Percentiles rank a stretch among this genome's conserved stretches.
Evolutionary conservation across 805 yeast species (phyloP).

Genomic region (Lachancea nothofagi): DNA sequence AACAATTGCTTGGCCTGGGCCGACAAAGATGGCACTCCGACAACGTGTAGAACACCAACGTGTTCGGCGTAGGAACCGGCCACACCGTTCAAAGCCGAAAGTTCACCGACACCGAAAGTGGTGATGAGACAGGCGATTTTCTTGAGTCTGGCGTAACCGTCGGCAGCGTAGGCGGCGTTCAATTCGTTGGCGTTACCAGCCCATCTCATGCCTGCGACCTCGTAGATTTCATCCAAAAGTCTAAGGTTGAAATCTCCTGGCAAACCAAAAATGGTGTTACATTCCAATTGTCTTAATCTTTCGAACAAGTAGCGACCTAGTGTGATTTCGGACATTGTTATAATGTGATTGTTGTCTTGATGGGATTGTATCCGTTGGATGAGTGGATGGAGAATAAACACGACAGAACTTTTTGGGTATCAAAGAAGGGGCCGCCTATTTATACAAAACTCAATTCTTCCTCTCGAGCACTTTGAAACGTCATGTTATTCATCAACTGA

Average conservation of each 20-base stretch:
- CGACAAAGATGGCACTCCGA: conserved; percentile 76
- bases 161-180: conserved; percentile 85
- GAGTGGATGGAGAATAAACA: too few species aligned
- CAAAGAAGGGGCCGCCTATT: too few species aligned
- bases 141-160: conserved; percentile 80
- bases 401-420: too few species aligned
- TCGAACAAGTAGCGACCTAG: conserved; percentile 76
- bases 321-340: conserved; percentile 45
- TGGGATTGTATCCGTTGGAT: too few species aligned
- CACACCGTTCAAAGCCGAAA: conserved; percentile 76
- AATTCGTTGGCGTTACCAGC: conserved; percentile 88
- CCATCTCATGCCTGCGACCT: conserved; percentile 75
- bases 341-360: too few species aligned
- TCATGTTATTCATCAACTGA: too few species aligned
- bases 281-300: conserved; percentile 66
- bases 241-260: conserved; percentile 81
- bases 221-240: conserved; percentile 65
- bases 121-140: conserved; percentile 70
- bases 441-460: too few species aligned
- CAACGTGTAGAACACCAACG: conserved; percentile 78
- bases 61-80: conserved; percentile 90
- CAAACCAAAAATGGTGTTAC: conserved; percentile 69
- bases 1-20: conserved; percentile 68
- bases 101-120: conserved; percentile 89
- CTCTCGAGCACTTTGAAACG: too few species aligned